A percentile compares a stretch with the other conserved stretches of the same genome.
Conservation (phyloP, 75 land plant genomes). For the Pinus taeda region DNA sequence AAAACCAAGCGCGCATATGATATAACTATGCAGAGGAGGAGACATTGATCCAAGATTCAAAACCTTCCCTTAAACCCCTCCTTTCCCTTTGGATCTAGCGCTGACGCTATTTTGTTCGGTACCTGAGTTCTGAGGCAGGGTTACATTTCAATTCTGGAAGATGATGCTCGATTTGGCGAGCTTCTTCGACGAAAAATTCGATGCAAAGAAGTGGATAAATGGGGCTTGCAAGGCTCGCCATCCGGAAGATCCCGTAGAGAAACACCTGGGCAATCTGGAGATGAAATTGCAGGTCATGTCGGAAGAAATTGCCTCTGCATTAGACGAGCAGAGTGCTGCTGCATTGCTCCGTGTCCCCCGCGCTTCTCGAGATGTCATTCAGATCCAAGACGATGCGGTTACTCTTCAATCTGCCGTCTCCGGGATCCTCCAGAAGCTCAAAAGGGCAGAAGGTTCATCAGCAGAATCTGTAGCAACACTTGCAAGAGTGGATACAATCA, state of each 20-base stretch:
- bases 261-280: slow-evolving; percentile 78
- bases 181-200: too few relatives aligned
- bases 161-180: too few relatives aligned
- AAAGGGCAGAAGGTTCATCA: slow-evolving; percentile 95
- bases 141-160: too few relatives aligned
- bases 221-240: slow-evolving; percentile 66
- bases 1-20: too few relatives aligned
- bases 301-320: slow-evolving; percentile 76
- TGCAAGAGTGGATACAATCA: slow-evolving; percentile 85
- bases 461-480: slow-evolving; percentile 91
- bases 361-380: slow-evolving; percentile 79
- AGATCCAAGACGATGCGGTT: slow-evolving; percentile 81
- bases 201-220: slow-evolving; percentile 78
- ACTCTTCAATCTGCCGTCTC: slow-evolving; percentile 76
- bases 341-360: slow-evolving; percentile 91
- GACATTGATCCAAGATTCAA: too few relatives aligned
- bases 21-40: too few relatives aligned
- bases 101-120: too few relatives aligned
- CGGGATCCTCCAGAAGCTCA: slow-evolving; percentile 66
- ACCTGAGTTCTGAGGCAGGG: too few relatives aligned
- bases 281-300: slow-evolving; percentile 83
- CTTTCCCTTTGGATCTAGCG: too few relatives aligned
- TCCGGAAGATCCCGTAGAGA: slow-evolving; percentile 70
- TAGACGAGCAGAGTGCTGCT: slow-evolving; percentile 85
- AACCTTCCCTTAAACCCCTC: too few relatives aligned